These are phyloP conservation scores for Saprolegnia diclina DNA, from an alignment of 352 stramenopile genomes.

Conservation along the genomic window DNA sequence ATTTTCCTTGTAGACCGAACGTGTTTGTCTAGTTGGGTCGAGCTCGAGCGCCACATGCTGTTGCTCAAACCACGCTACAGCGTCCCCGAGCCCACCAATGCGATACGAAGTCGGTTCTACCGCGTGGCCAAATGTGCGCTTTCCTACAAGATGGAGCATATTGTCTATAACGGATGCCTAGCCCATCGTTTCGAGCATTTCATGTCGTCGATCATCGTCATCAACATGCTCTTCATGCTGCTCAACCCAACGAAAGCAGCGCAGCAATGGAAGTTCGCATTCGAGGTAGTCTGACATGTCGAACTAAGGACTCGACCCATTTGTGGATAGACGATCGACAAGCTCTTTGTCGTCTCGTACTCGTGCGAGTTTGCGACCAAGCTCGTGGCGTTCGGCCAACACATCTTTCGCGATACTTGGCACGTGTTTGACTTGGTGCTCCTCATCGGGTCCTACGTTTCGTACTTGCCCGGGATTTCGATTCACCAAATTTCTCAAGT, in stretches of 20 bases:
- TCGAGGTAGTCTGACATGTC: no score
- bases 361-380: slow-evolving; percentile 52
- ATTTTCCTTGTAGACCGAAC: not conserved
- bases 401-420: slow-evolving; percentile 52
- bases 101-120: not conserved
- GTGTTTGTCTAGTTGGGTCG: slow-evolving; percentile 46
- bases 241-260: slow-evolving; percentile 40
- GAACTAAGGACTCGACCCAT: no score
- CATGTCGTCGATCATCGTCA: slow-evolving; percentile 54
- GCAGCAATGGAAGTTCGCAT: not conserved
- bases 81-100: slow-evolving; percentile 38
- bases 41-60: slow-evolving; percentile 74
- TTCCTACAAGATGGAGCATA: not conserved
- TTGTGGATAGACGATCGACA: slow-evolving; percentile 47
- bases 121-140: not conserved
- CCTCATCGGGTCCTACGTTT: slow-evolving; percentile 49
- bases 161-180: no score
- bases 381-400: slow-evolving; percentile 48
- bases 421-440: slow-evolving; percentile 63
- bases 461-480: slow-evolving; percentile 49
- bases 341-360: slow-evolving; percentile 63
- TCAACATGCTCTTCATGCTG: slow-evolving; percentile 65
- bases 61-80: slow-evolving; percentile 55
- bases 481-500: not conserved
- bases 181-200: slow-evolving; percentile 36